Evolutionary conservation across 2,329 filamentous ascomycete species (phyloP).

Genomic region (Penicillium sp.): DNA sequence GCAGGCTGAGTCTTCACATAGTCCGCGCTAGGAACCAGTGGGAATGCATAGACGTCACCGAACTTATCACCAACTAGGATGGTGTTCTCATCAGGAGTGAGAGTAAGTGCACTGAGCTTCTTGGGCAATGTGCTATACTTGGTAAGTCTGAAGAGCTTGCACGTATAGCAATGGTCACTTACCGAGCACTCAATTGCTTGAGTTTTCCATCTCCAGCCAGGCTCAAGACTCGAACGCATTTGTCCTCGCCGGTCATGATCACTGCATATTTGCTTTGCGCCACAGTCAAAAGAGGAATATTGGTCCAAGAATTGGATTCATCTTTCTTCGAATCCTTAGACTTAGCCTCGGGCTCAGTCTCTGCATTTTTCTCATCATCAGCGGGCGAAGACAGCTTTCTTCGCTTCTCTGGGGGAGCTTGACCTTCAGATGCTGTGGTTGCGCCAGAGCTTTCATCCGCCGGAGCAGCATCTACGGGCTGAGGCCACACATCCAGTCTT

Average conservation of each 20-base stretch:
- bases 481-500: conserved; percentile 63
- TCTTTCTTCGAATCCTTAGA: conserved; percentile 13
- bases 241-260: conserved; percentile 86
- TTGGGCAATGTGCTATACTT: conserved; percentile 76
- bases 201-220: conserved; percentile 64
- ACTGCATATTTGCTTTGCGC: conserved; percentile 68
- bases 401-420: conserved; percentile 47
- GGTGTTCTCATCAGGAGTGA: conserved; percentile 68
- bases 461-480: conserved; percentile 30
- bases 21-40: conserved; percentile 57
- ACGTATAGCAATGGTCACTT: conserved; percentile 22
- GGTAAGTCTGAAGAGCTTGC: conserved; percentile 13
- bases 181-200: conserved; percentile 72
- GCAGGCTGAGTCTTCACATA: conserved; percentile 32
- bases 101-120: conserved; percentile 73
- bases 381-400: conserved; percentile 39
- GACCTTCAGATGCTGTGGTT: conserved; percentile 28
- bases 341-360: conserved; percentile 6
- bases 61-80: conserved; percentile 93
- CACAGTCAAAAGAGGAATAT: conserved; percentile 66
- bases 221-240: conserved; percentile 80
- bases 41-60: conserved; percentile 89
- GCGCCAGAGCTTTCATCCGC: conserved; percentile 22
- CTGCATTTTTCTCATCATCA: conserved; percentile 20
- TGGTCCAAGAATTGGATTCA: conserved; percentile 46